These are phyloP conservation scores for Mycocentrospora acerina DNA, from an alignment of 2,329 filamentous ascomycete genomes.

Conservation along the genomic window DNA sequence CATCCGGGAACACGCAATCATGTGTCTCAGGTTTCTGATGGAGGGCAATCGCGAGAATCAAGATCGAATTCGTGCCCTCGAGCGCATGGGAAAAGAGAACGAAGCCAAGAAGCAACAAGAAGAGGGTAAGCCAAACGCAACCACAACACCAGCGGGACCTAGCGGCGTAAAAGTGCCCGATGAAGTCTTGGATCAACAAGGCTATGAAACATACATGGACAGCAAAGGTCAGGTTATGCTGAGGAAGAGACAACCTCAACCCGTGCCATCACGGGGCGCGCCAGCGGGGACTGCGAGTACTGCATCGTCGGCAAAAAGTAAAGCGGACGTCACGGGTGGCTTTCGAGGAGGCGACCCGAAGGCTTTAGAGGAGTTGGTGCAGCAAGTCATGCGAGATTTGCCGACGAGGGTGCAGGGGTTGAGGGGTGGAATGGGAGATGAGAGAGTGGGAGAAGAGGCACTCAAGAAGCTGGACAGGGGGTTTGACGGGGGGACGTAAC, in stretches of 20 bases:
- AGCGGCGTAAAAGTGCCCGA: slow-evolving; percentile 44
- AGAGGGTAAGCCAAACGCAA: slow-evolving; percentile 10
- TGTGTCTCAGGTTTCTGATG: slow-evolving; percentile 59
- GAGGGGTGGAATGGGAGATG: slow-evolving; percentile 37
- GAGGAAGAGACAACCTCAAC: slow-evolving; percentile 42
- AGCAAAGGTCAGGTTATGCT: slow-evolving; percentile 51
- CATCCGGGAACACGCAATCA: slow-evolving; percentile 74
- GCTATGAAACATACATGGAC: slow-evolving; percentile 55
- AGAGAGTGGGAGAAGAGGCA: slow-evolving; percentile 44
- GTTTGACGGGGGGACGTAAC: slow-evolving; percentile 30
- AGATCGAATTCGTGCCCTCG: slow-evolving; percentile 67
- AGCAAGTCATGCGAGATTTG: slow-evolving; percentile 50
- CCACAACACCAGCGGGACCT: slow-evolving; percentile 7
- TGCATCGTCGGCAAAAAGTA: slow-evolving; percentile 24
- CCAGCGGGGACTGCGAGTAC: neutral
- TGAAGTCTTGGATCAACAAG: slow-evolving; percentile 52
- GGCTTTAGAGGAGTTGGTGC: slow-evolving; percentile 47
- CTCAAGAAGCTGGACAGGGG: slow-evolving; percentile 49
- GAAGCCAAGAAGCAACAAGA: slow-evolving; percentile 13
- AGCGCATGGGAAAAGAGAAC: slow-evolving; percentile 29
- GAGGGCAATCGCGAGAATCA: slow-evolving; percentile 74
- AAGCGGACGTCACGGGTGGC: slow-evolving; percentile 22
- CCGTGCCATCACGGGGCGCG: slow-evolving; percentile 1
- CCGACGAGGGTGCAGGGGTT: slow-evolving; percentile 42
- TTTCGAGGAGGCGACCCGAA: slow-evolving; percentile 42